A percentile compares a stretch with the other conserved stretches of the same genome.
These are phyloP conservation scores for Hypoxylon lienhwacheense DNA, from an alignment of 495 filamentous ascomycete genomes.

Conservation along the genomic window DNA sequence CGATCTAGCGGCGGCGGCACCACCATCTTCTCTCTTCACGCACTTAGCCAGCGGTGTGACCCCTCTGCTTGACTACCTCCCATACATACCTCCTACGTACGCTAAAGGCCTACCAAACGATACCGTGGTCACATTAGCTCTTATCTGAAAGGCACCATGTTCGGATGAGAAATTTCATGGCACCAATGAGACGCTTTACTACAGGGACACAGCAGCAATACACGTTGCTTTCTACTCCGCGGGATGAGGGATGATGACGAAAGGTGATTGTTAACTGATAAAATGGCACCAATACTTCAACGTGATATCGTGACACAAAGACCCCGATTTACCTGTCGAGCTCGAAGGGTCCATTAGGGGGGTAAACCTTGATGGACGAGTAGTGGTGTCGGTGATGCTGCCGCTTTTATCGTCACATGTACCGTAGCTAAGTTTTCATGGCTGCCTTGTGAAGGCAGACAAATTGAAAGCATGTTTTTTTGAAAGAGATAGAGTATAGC, in stretches of 20 bases:
- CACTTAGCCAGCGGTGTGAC: conserved; percentile 1
- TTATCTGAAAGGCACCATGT: conserved; percentile 12
- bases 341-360: not conserved
- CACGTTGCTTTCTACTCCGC: not conserved
- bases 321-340: not conserved
- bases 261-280: conserved; percentile 9
- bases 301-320: conserved; percentile 8
- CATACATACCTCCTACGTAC: no score
- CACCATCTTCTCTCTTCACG: conserved; percentile 1
- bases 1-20: conserved; percentile 6
- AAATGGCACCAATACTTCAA: not conserved
- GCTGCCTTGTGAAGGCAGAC: no score
- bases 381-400: not conserved
- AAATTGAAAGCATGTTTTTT: no score
- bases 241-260: conserved; percentile 2
- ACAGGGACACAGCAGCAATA: conserved; percentile 7
- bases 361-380: not conserved
- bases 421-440: no score
- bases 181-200: conserved; percentile 17
- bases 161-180: conserved; percentile 6
- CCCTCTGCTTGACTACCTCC: no score
- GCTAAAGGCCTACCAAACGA: conserved; percentile 1
- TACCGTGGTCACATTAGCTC: conserved; percentile 9
- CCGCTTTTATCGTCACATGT: no score
- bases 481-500: no score